Evolutionary conservation across 148 eudicot species (phyloP).

Genomic region (Heliamphora exappendiculata): DNA sequence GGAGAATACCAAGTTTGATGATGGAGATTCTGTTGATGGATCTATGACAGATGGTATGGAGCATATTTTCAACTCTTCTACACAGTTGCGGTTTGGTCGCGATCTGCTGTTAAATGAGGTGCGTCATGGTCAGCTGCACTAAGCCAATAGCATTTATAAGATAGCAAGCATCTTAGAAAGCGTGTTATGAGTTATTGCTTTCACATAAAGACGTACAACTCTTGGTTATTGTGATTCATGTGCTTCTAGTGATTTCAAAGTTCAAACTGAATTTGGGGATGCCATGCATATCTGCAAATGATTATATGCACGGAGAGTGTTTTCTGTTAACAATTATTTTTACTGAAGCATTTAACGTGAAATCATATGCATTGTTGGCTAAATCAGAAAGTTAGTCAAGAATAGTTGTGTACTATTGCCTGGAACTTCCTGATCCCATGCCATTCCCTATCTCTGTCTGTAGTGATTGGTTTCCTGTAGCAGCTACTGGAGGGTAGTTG

Average conservation of each 20-base stretch:
- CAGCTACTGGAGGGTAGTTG: background rate
- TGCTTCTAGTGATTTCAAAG: background rate
- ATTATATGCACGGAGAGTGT: background rate
- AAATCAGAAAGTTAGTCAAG: background rate
- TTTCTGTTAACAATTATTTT: background rate
- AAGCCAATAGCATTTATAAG: background rate
- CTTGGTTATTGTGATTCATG: background rate
- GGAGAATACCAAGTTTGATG: conserved; percentile 59
- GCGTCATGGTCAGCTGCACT: conserved; percentile 10
- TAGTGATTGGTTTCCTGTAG: background rate
- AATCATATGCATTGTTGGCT: background rate
- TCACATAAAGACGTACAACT: background rate
- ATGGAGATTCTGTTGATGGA: conserved; percentile 64
- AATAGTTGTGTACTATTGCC: background rate
- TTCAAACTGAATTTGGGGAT: background rate
- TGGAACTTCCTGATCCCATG: too few species aligned
- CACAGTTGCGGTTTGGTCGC: conserved; percentile 81
- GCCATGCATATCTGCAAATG: background rate
- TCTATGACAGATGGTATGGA: conserved; percentile 86
- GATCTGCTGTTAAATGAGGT: conserved; percentile 99
- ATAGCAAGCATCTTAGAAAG: background rate
- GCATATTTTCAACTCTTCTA: conserved; percentile 84
- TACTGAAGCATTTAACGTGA: background rate
- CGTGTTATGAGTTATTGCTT: background rate
- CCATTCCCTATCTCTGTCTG: background rate